phyloP scores from a whole-genome alignment of 2,329 filamentous ascomycete species.

The Rhynchosporium secalis region DNA sequence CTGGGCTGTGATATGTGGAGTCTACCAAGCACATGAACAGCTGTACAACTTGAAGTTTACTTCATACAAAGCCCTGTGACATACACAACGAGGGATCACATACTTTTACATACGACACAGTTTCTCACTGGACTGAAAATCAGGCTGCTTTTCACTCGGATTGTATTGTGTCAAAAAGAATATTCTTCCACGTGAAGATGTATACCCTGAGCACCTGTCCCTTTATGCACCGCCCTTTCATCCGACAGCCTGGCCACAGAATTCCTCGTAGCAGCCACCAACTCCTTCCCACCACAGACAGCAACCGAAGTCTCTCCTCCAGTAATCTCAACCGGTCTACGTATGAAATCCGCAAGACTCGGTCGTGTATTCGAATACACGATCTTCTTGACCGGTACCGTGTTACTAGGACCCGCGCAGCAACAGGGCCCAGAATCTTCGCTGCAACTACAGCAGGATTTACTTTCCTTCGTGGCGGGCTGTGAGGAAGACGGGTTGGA shows the following conservation, averaged over 20 bases:
- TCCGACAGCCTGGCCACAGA: slow-evolving; percentile 57
- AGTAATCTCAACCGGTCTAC: slow-evolving; percentile 55
- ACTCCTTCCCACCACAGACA: slow-evolving; percentile 57
- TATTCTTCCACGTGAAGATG: slow-evolving; percentile 62
- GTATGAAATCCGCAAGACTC: slow-evolving; percentile 53
- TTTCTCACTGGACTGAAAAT: too few relatives aligned
- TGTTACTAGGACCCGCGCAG: background rate
- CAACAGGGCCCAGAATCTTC: slow-evolving; percentile 6
- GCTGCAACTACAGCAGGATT: slow-evolving; percentile 15
- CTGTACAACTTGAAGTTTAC: background rate
- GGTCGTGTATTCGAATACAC: slow-evolving; percentile 43
- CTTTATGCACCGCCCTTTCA: slow-evolving; percentile 63
- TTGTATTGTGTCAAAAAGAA: slow-evolving; percentile 44
- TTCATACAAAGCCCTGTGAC: too few relatives aligned
- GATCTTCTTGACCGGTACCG: slow-evolving; percentile 18
- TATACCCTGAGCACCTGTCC: slow-evolving; percentile 63
- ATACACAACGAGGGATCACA: too few relatives aligned
- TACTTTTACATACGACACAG: too few relatives aligned
- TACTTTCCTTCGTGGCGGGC: background rate
- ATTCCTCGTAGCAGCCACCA: slow-evolving; percentile 56
- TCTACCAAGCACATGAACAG: background rate
- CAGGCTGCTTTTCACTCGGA: background rate
- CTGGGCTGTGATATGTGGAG: background rate
- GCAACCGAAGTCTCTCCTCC: slow-evolving; percentile 62
- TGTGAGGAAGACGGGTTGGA: slow-evolving; percentile 5